These are phyloP conservation scores for Glycine tomentella DNA, from an alignment of 306 rosid genomes.

Conservation along the genomic window DNA sequence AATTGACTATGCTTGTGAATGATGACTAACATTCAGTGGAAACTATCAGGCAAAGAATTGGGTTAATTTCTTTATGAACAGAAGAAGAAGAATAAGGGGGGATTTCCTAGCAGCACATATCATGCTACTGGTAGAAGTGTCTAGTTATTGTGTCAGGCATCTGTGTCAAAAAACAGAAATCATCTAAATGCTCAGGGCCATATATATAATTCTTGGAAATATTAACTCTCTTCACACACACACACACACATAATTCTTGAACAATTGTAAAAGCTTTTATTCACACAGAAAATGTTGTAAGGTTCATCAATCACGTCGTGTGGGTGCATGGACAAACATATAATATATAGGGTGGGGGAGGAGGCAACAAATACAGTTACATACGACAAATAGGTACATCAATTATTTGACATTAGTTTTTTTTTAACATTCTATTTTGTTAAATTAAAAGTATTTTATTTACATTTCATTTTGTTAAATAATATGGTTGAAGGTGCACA, in stretches of 20 bases:
- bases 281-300: neutral
- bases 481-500: too few species aligned
- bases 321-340: slow-evolving; percentile 25
- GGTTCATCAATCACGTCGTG: neutral
- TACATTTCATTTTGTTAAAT: too few species aligned
- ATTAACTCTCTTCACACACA: neutral
- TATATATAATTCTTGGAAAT: neutral
- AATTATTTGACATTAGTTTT: too few species aligned
- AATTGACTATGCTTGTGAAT: slow-evolving; percentile 34
- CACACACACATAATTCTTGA: neutral
- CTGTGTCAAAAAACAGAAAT: neutral
- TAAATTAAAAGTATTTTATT: too few species aligned
- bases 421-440: too few species aligned
- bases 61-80: neutral
- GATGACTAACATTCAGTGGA: slow-evolving; percentile 11
- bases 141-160: slow-evolving; percentile 1
- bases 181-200: slow-evolving; percentile 1
- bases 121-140: neutral
- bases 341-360: neutral
- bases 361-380: neutral
- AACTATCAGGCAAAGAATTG: neutral
- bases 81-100: slow-evolving; percentile 2
- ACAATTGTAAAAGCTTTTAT: neutral
- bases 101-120: neutral
- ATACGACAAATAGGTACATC: too few species aligned